phyloP scores from a whole-genome alignment of 2,329 filamentous ascomycete genomes.

The Gyromitra esculenta region DNA sequence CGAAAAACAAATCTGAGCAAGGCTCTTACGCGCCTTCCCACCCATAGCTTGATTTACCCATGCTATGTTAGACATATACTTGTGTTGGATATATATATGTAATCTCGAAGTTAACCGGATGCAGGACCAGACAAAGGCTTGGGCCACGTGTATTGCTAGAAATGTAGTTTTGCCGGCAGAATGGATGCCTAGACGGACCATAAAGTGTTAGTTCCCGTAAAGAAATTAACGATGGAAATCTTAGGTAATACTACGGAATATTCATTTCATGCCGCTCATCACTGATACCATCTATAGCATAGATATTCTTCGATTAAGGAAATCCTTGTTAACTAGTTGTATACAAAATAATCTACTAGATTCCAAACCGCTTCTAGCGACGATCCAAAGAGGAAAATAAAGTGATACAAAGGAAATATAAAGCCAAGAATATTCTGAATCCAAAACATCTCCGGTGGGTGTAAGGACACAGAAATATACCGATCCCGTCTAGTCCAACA shows the following conservation, averaged over 20 bases:
- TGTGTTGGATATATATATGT: slow-evolving; percentile 22
- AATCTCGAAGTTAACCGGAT: not conserved
- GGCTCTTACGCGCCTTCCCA: slow-evolving; percentile 1
- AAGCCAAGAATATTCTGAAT: slow-evolving; percentile 4
- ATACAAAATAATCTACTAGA: slow-evolving; percentile 18
- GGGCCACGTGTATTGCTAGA: not conserved
- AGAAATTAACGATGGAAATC: not conserved
- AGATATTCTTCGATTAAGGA: not conserved
- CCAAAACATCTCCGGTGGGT: slow-evolving; percentile 7
- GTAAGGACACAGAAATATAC: not conserved
- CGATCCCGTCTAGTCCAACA: slow-evolving; percentile 4
- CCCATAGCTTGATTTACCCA: not conserved
- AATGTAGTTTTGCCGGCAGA: slow-evolving; percentile 18
- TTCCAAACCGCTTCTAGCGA: not conserved
- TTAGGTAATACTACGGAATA: not conserved
- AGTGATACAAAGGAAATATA: slow-evolving; percentile 1
- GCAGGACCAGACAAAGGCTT: slow-evolving; percentile 1
- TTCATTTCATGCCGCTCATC: slow-evolving; percentile 7
- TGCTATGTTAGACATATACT: not conserved
- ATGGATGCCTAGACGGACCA: slow-evolving; percentile 6
- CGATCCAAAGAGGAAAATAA: not conserved
- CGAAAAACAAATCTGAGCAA: slow-evolving; percentile 20
- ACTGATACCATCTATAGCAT: slow-evolving; percentile 11
- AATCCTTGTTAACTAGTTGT: slow-evolving; percentile 17
- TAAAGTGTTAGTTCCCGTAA: slow-evolving; percentile 4